A percentile compares a stretch with the other conserved stretches of the same genome.
These are phyloP conservation scores for Athelia sp. DNA, from an alignment of 1,284 basidiomycete genomes.

Conservation along the genomic window DNA sequence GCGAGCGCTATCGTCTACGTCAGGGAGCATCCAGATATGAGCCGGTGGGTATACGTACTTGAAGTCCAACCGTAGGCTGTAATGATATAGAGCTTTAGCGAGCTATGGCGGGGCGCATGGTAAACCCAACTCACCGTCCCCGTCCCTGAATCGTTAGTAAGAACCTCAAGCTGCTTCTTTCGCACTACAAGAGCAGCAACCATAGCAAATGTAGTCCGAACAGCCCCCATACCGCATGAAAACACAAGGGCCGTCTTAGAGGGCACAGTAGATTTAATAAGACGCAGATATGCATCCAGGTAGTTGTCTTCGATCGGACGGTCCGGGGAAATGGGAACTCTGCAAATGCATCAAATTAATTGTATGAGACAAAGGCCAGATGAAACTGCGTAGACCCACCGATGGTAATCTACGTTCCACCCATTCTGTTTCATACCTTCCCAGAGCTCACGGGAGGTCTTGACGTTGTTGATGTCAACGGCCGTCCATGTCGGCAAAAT, in stretches of 20 bases:
- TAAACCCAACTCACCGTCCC: neutral
- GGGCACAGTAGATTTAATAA: conserved; percentile 82
- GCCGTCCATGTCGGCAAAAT: conserved; percentile 95
- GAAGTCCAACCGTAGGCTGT: neutral
- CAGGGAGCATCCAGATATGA: neutral
- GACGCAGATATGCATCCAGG: conserved; percentile 86
- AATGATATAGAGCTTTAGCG: conserved; percentile 18
- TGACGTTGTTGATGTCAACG: conserved; percentile 81
- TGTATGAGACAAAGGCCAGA: conserved; percentile 1
- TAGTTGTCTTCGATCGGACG: conserved; percentile 91
- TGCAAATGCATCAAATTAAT: conserved; percentile 22
- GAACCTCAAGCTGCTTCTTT: conserved; percentile 65
- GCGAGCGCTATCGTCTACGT: neutral
- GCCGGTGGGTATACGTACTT: neutral
- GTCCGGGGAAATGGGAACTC: conserved; percentile 94
- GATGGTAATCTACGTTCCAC: conserved; percentile 76
- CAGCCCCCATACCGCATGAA: conserved; percentile 96
- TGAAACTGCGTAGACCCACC: neutral
- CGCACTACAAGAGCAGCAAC: conserved; percentile 87
- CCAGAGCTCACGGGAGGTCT: conserved; percentile 88
- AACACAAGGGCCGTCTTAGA: conserved; percentile 84
- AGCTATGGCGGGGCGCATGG: neutral
- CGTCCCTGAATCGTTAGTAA: neutral
- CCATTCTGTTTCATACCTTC: conserved; percentile 74
- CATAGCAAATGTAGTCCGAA: conserved; percentile 98